phyloP scores from a whole-genome alignment of 2,329 filamentous ascomycete genomes.

The Apiospora aurea region DNA sequence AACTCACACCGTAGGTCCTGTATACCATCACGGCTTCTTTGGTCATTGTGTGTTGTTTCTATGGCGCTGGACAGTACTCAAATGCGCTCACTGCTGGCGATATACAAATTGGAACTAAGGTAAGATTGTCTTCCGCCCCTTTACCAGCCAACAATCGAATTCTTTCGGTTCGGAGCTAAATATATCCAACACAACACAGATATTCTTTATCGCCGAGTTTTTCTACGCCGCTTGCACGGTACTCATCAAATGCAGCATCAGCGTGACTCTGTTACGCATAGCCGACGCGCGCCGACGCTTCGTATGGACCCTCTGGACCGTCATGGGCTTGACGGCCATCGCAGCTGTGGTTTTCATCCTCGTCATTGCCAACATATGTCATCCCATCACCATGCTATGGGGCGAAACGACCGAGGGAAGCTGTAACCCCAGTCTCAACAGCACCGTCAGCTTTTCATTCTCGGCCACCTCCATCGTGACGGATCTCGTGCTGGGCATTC shows the following conservation, averaged over 20 bases:
- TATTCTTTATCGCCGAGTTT: conserved; percentile 48
- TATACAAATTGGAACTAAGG: conserved; percentile 35
- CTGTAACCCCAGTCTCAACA: conserved; percentile 40
- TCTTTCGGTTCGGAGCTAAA: background rate
- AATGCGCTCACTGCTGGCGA: conserved; percentile 27
- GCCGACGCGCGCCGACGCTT: conserved; percentile 40
- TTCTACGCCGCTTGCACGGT: conserved; percentile 45
- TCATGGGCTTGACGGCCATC: conserved; percentile 34
- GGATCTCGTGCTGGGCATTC: conserved; percentile 44
- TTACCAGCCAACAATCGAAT: too few relatives aligned
- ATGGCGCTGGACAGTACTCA: conserved; percentile 38
- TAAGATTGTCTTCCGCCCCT: conserved; percentile 23
- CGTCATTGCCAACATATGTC: conserved; percentile 41
- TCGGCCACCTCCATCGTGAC: conserved; percentile 46
- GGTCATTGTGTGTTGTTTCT: conserved; percentile 39
- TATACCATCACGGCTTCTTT: conserved; percentile 37
- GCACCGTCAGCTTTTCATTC: conserved; percentile 43
- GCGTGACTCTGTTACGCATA: conserved; percentile 41
- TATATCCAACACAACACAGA: conserved; percentile 31
- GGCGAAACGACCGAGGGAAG: conserved; percentile 36
- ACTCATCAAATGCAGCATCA: conserved; percentile 41
- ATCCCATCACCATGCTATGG: conserved; percentile 42
- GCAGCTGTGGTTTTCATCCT: conserved; percentile 40
- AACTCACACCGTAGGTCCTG: conserved; percentile 31
- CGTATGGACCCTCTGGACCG: conserved; percentile 37